These are phyloP conservation scores for Fagopyrum tataricum DNA, from an alignment of 148 eudicot genomes.

Conservation along the genomic window DNA sequence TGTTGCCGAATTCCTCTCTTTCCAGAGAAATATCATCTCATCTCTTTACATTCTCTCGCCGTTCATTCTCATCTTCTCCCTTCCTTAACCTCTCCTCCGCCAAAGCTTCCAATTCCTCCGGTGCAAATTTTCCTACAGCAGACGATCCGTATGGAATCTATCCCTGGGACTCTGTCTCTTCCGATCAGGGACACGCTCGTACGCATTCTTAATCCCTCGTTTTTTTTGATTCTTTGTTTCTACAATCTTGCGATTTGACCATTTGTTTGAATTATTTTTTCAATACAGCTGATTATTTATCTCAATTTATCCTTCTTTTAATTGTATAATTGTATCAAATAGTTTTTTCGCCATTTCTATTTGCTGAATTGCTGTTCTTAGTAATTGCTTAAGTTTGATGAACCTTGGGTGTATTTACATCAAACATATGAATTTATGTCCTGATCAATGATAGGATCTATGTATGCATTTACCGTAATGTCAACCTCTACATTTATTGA, in stretches of 20 bases:
- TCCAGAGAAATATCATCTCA: neutral
- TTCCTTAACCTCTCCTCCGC: neutral
- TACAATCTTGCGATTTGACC: neutral
- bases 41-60: neutral
- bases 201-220: neutral
- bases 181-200: constrained; percentile 13
- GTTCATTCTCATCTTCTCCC: neutral
- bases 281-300: neutral
- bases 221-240: neutral
- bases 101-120: neutral
- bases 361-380: neutral
- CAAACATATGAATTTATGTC: neutral
- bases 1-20: neutral
- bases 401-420: neutral
- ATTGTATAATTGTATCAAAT: neutral
- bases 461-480: neutral
- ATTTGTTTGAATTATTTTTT: neutral
- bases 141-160: constrained; percentile 14
- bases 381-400: neutral
- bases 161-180: constrained; percentile 10
- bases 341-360: neutral
- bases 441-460: neutral
- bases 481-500: neutral
- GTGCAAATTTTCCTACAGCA: neutral
- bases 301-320: neutral